Evolutionary conservation across 345 rosid genomes (phyloP).

Genomic region (Anacardium occidentale): DNA sequence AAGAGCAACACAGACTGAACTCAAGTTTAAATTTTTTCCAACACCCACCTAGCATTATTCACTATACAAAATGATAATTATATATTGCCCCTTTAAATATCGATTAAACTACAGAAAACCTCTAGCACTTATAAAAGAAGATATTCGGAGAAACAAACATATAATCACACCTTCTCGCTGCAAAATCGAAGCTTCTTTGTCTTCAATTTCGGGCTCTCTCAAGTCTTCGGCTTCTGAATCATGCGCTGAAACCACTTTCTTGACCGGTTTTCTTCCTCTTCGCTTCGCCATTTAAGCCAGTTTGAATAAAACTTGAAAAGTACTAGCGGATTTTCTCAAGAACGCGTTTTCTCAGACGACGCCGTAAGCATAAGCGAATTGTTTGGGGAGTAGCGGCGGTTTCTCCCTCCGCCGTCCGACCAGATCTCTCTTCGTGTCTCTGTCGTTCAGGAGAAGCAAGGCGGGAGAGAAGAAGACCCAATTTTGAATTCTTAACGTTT

Average conservation of each 20-base stretch:
- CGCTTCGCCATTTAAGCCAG: constrained; percentile 11
- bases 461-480: not conserved
- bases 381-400: no score
- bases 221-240: not conserved
- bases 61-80: no score
- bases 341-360: no score
- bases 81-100: no score
- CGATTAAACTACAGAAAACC: not conserved
- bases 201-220: not conserved
- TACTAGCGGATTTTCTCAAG: no score
- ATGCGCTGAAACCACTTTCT: not conserved
- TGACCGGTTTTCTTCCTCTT: constrained; percentile 14
- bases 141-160: not conserved
- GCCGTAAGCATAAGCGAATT: no score
- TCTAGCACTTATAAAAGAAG: not conserved
- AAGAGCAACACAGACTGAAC: no score
- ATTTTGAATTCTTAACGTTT: not conserved
- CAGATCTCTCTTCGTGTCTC: not conserved
- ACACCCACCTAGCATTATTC: no score
- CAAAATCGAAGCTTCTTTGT: constrained; percentile 7
- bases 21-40: no score
- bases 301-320: no score
- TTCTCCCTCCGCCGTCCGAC: not conserved
- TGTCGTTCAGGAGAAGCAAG: not conserved
- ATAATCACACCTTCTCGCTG: constrained; percentile 8